A percentile compares a stretch with the other conserved stretches of the same genome.
phyloP scores from a whole-genome alignment of 2,329 filamentous ascomycete genomes.

The Grosmannia huntii region DNA sequence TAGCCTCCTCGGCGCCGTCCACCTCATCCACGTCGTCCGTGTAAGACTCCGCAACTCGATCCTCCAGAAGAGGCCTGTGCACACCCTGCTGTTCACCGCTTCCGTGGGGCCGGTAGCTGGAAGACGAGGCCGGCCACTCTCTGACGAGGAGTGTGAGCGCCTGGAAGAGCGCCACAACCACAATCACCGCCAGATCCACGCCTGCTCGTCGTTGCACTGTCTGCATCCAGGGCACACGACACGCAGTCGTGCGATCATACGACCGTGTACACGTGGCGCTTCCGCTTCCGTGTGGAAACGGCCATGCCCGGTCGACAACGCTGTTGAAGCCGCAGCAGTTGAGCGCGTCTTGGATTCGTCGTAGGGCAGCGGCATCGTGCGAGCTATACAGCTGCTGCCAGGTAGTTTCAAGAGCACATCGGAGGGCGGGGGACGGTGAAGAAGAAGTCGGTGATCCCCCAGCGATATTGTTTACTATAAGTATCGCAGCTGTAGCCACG shows the following conservation, averaged over 20 bases:
- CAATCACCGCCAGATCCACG: slow-evolving; percentile 39
- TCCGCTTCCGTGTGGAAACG: slow-evolving; percentile 31
- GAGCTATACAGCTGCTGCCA: slow-evolving; percentile 42
- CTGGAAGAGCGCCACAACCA: slow-evolving; percentile 42
- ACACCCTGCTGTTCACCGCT: neutral
- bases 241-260: slow-evolving; percentile 33
- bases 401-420: slow-evolving; percentile 41
- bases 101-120: neutral
- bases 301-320: slow-evolving; percentile 47
- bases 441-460: slow-evolving; percentile 9
- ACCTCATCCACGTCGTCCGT: neutral
- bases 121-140: neutral
- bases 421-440: slow-evolving; percentile 19
- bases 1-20: neutral
- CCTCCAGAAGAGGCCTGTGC: neutral
- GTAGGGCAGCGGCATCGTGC: slow-evolving; percentile 38
- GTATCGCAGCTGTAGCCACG: slow-evolving; percentile 31
- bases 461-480: slow-evolving; percentile 18
- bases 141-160: slow-evolving; percentile 20
- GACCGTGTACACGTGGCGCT: slow-evolving; percentile 25
- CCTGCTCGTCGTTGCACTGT: slow-evolving; percentile 40
- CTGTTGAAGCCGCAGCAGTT: slow-evolving; percentile 53
- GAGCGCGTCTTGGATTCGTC: slow-evolving; percentile 50
- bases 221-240: slow-evolving; percentile 41
- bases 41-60: neutral